Conservation (phyloP, 805 yeast species). For the Zygosaccharomyces bailii region DNA sequence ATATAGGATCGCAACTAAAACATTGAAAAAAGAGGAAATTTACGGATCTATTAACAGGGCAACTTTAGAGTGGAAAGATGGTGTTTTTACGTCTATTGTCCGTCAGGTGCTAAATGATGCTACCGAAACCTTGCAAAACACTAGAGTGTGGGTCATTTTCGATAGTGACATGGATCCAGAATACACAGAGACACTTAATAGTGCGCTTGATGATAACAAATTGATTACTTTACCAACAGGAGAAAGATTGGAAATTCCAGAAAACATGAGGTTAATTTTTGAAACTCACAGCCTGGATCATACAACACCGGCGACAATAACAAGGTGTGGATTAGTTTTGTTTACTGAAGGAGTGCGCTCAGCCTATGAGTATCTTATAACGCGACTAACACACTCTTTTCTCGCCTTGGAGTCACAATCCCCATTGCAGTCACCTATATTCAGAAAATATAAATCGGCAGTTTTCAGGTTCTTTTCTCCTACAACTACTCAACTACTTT, state of each 20-base stretch:
- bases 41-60: slow-evolving; percentile 70
- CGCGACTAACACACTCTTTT: slow-evolving; percentile 1
- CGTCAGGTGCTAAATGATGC: slow-evolving; percentile 44
- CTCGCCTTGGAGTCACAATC: background rate
- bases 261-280: slow-evolving; percentile 62
- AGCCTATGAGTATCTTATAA: slow-evolving; percentile 3
- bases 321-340: slow-evolving; percentile 89
- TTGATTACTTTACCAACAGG: slow-evolving; percentile 84
- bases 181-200: slow-evolving; percentile 88
- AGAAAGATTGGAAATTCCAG: slow-evolving; percentile 69
- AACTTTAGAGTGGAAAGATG: slow-evolving; percentile 92
- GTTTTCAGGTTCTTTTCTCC: slow-evolving; percentile 6
- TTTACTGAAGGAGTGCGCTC: slow-evolving; percentile 38
- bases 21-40: slow-evolving; percentile 57
- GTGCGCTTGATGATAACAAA: slow-evolving; percentile 86
- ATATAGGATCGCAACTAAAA: slow-evolving; percentile 69
- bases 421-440: background rate
- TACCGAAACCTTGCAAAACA: slow-evolving; percentile 36
- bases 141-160: slow-evolving; percentile 73
- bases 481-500: background rate
- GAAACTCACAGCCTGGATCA: slow-evolving; percentile 64
- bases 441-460: background rate
- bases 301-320: slow-evolving; percentile 88
- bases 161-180: slow-evolving; percentile 94
- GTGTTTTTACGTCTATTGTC: slow-evolving; percentile 66